A percentile compares a stretch with the other conserved stretches of the same genome.
These are phyloP conservation scores for Acacia confusa DNA, from an alignment of 306 rosid species.

Conservation along the genomic window DNA sequence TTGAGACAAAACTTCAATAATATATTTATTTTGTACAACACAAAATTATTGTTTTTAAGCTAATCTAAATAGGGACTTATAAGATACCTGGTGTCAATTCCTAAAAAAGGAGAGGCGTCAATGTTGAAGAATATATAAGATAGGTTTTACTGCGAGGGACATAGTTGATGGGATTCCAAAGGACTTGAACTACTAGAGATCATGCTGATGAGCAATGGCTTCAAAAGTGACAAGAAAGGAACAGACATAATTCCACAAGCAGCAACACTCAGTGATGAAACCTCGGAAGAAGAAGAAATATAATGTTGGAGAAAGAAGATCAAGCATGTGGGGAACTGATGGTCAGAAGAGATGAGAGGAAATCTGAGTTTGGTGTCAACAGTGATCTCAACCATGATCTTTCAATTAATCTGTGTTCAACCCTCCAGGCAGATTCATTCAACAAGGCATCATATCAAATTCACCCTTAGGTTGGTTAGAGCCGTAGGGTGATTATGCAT, in stretches of 20 bases:
- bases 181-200: neutral
- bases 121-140: neutral
- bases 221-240: neutral
- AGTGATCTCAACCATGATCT: neutral
- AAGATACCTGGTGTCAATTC: neutral
- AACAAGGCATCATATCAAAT: neutral
- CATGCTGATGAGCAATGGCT: neutral
- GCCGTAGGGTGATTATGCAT: neutral
- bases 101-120: neutral
- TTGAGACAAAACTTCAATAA: no score
- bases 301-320: neutral
- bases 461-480: neutral
- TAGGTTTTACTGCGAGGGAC: neutral
- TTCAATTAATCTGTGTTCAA: neutral
- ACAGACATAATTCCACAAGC: neutral
- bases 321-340: neutral
- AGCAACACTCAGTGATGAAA: neutral
- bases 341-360: neutral
- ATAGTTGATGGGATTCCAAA: neutral
- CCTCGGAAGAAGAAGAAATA: no score
- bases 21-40: no score
- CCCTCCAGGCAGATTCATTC: neutral
- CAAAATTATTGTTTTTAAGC: no score
- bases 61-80: no score
- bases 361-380: neutral